phyloP scores from a whole-genome alignment of 1,284 basidiomycete genomes.

The Puccinia coronata region DNA sequence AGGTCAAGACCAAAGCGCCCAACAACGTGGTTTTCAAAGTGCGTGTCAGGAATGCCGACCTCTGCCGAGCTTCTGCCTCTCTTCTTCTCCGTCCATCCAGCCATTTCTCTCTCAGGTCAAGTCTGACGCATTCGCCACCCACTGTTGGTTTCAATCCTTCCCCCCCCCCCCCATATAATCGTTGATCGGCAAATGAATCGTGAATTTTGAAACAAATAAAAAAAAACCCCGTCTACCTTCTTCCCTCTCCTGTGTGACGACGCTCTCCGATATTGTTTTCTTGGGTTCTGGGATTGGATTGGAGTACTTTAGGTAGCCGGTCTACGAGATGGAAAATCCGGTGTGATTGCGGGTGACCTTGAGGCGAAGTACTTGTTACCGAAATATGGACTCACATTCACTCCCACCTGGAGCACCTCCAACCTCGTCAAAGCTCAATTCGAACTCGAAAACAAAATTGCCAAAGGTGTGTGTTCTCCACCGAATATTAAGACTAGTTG shows the following conservation, averaged over 20 bases:
- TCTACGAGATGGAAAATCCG: slow-evolving; percentile 57
- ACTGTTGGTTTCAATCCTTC: slow-evolving; percentile 40
- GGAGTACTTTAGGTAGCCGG: slow-evolving; percentile 51
- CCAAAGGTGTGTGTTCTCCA: slow-evolving; percentile 68
- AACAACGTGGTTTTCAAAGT: slow-evolving; percentile 61
- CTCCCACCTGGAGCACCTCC: slow-evolving; percentile 83
- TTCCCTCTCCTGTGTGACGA: not conserved
- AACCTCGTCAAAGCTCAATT: slow-evolving; percentile 80
- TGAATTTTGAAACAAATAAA: not conserved
- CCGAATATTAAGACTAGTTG: not conserved
- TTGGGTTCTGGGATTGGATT: not conserved
- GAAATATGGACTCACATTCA: slow-evolving; percentile 58
- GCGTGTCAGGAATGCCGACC: slow-evolving; percentile 50
- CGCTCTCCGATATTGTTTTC: not conserved
- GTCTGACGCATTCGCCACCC: slow-evolving; percentile 33
- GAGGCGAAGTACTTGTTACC: slow-evolving; percentile 59
- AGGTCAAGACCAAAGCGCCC: slow-evolving; percentile 84
- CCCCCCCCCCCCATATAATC: not conserved
- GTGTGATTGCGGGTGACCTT: slow-evolving; percentile 58
- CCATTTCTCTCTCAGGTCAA: slow-evolving; percentile 71
- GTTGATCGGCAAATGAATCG: too few species aligned
- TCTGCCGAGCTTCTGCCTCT: slow-evolving; percentile 31
- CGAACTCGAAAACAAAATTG: slow-evolving; percentile 96
- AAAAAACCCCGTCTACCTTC: slow-evolving; percentile 70
- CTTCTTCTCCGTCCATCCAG: slow-evolving; percentile 60